A percentile compares a stretch with the other conserved stretches of the same genome.
Evolutionary conservation across 495 filamentous ascomycete species (phyloP).

Genomic region (Hapsidospora chrysogenum): DNA sequence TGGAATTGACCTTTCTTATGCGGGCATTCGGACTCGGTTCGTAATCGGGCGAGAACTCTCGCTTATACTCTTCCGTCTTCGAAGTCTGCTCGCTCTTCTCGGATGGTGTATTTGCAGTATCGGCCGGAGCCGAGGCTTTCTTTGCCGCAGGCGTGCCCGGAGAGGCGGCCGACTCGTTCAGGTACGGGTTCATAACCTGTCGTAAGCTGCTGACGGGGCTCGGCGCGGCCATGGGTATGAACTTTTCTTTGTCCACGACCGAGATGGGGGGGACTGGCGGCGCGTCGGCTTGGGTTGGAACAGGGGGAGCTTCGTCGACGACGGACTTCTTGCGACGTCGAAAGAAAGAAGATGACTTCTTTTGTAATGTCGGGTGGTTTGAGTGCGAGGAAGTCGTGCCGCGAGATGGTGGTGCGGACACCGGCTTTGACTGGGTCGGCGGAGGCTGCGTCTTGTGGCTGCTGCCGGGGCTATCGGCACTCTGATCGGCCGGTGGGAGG

Average conservation of each 20-base stretch:
- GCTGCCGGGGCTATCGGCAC: slow-evolving; percentile 5
- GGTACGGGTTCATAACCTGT: slow-evolving; percentile 79
- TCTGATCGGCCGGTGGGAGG: slow-evolving; percentile 1
- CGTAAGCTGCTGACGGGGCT: slow-evolving; percentile 84
- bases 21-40: slow-evolving; percentile 41
- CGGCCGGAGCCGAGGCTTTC: slow-evolving; percentile 4
- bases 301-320: slow-evolving; percentile 30
- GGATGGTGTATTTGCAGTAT: slow-evolving; percentile 1
- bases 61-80: slow-evolving; percentile 14
- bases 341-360: slow-evolving; percentile 89
- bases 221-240: slow-evolving; percentile 2
- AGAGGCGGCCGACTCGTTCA: slow-evolving; percentile 29
- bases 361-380: slow-evolving; percentile 44
- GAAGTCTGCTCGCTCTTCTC: background rate
- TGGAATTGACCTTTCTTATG: slow-evolving; percentile 33
- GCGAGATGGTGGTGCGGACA: slow-evolving; percentile 28
- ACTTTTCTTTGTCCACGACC: background rate
- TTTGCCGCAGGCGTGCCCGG: slow-evolving; percentile 5
- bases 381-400: slow-evolving; percentile 19
- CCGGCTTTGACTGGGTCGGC: slow-evolving; percentile 11
- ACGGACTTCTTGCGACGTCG: slow-evolving; percentile 78
- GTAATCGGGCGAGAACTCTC: slow-evolving; percentile 51
- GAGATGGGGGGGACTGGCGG: slow-evolving; percentile 4
- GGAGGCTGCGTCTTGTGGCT: slow-evolving; percentile 3
- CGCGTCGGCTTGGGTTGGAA: slow-evolving; percentile 18